phyloP scores from a whole-genome alignment of 768 basidiomycete species.

The Nidularia pulvinata region DNA sequence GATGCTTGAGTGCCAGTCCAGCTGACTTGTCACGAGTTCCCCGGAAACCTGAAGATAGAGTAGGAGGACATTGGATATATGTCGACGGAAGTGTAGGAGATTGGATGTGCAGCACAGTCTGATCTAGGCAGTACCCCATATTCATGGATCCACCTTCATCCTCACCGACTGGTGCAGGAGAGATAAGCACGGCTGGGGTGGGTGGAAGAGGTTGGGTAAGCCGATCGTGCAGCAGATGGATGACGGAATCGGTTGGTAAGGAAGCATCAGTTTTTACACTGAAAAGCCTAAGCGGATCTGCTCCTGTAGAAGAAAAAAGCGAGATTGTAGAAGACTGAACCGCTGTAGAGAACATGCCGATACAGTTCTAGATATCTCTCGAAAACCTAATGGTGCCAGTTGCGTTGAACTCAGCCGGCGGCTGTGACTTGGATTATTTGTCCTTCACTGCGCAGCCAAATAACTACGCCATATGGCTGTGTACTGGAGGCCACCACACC shows the following conservation, averaged over 20 bases:
- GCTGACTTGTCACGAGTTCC: slow-evolving; percentile 15
- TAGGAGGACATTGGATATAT: slow-evolving; percentile 61
- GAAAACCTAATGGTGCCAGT: too few relatives aligned
- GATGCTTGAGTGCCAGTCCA: slow-evolving; percentile 66
- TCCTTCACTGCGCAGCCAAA: too few relatives aligned
- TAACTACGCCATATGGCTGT: too few relatives aligned
- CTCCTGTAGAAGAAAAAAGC: slow-evolving; percentile 73
- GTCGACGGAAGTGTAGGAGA: slow-evolving; percentile 72
- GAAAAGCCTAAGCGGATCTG: slow-evolving; percentile 62
- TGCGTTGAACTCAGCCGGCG: too few relatives aligned
- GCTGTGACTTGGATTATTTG: too few relatives aligned
- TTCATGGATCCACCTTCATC: slow-evolving; percentile 15
- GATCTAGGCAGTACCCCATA: slow-evolving; percentile 40
- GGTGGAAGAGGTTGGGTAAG: slow-evolving; percentile 49
- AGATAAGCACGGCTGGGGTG: slow-evolving; percentile 44
- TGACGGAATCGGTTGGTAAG: slow-evolving; percentile 61
- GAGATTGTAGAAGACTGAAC: slow-evolving; percentile 69
- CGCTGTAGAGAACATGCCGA: slow-evolving; percentile 51
- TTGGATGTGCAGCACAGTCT: slow-evolving; percentile 79
- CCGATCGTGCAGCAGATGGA: slow-evolving; percentile 62
- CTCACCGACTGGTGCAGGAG: slow-evolving; percentile 27
- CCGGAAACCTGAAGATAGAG: slow-evolving; percentile 2
- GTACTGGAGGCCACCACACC: too few relatives aligned
- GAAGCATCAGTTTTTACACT: slow-evolving; percentile 39
- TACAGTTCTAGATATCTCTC: not conserved